Evolutionary conservation across 2,329 filamentous ascomycete genomes (phyloP).

Genomic region (Trichoderma sp.): DNA sequence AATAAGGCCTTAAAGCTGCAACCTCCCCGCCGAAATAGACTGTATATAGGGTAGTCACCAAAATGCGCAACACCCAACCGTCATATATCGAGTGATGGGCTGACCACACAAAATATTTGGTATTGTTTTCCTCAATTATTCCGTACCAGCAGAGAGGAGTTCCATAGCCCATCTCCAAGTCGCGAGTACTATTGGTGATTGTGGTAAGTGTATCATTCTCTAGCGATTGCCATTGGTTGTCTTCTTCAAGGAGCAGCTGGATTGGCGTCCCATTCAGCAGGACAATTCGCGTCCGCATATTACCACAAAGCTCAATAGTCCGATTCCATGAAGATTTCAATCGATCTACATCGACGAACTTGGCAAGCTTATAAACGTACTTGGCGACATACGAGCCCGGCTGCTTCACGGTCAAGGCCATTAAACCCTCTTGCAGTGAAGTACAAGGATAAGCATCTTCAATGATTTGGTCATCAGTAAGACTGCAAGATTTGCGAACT

Average conservation of each 20-base stretch:
- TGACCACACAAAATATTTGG: not conserved
- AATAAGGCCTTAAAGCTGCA: conserved; percentile 34
- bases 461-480: conserved; percentile 6
- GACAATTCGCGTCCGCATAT: conserved; percentile 16
- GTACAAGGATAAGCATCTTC: conserved; percentile 27
- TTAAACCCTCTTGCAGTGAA: conserved; percentile 26
- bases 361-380: conserved; percentile 26
- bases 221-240: conserved; percentile 5
- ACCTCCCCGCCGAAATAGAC: conserved; percentile 17
- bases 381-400: conserved; percentile 36
- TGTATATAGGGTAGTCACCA: conserved; percentile 3
- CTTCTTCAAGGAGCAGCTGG: conserved; percentile 9
- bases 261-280: not conserved
- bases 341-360: conserved; percentile 22
- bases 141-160: conserved; percentile 15
- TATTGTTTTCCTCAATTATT: not conserved
- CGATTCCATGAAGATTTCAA: conserved; percentile 32
- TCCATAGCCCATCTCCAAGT: conserved; percentile 15
- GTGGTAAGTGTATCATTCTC: not conserved
- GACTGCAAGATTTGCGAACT: not conserved
- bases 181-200: not conserved
- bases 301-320: conserved; percentile 18
- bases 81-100: conserved; percentile 18
- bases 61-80: conserved; percentile 19
- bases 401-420: conserved; percentile 32